Conservation (phyloP, 1,284 basidiomycete species). For the Ceratobasidium sp. region DNA sequence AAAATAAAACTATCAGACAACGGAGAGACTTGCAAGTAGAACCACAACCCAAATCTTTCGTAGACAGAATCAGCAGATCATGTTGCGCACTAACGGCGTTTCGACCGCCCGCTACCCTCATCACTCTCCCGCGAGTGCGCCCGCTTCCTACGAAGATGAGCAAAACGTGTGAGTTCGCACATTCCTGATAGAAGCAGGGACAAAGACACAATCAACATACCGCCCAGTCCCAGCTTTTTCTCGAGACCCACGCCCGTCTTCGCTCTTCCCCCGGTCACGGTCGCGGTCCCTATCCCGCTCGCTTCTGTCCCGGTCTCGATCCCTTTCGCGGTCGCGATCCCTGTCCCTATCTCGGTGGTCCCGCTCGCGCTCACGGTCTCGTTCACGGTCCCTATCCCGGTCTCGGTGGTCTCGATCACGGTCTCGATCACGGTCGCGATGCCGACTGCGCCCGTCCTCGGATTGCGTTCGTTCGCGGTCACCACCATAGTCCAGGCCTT, state of each 20-base stretch:
- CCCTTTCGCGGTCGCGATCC: slow-evolving; percentile 40
- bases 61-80: slow-evolving; percentile 1
- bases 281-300: slow-evolving; percentile 47
- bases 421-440: slow-evolving; percentile 48
- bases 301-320: slow-evolving; percentile 45
- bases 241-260: slow-evolving; percentile 28
- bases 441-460: slow-evolving; percentile 64
- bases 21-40: not conserved
- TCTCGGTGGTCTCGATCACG: slow-evolving; percentile 47
- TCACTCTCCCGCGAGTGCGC: slow-evolving; percentile 44
- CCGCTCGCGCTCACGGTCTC: slow-evolving; percentile 42
- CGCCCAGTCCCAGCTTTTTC: slow-evolving; percentile 40
- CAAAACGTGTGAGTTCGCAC: slow-evolving; percentile 20
- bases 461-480: slow-evolving; percentile 58
- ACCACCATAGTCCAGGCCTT: slow-evolving; percentile 86
- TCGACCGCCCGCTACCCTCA: slow-evolving; percentile 44
- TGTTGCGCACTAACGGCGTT: slow-evolving; percentile 31
- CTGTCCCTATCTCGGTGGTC: slow-evolving; percentile 43
- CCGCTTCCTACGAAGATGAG: slow-evolving; percentile 25
- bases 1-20: slow-evolving; percentile 32
- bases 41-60: not conserved
- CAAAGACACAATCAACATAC: not conserved
- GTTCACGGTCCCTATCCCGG: slow-evolving; percentile 47
- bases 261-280: slow-evolving; percentile 46
- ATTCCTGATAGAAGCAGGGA: not conserved